Conservation (phyloP, 1,284 basidiomycete genomes). For the Serendipita sp. region DNA sequence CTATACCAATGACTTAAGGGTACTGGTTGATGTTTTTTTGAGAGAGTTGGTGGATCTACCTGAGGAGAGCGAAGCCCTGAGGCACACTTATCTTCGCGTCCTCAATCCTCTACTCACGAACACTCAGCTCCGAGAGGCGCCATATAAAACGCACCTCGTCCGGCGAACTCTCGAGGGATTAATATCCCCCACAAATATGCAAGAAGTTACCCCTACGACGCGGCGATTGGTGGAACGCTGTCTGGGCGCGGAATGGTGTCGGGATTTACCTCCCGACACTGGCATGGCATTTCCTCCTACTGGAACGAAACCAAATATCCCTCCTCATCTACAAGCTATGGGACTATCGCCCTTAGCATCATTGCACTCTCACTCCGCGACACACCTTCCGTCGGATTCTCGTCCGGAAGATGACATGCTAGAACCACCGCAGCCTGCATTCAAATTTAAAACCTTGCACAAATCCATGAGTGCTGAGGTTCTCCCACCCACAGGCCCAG, state of each 20-base stretch:
- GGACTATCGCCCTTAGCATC: not conserved
- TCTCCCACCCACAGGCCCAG: not conserved
- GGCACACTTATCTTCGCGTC: slow-evolving; percentile 94
- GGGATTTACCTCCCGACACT: slow-evolving; percentile 23
- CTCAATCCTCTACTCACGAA: slow-evolving; percentile 89
- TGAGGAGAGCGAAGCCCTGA: slow-evolving; percentile 85
- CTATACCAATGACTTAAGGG: slow-evolving; percentile 93
- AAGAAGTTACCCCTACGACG: slow-evolving; percentile 76
- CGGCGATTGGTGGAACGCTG: slow-evolving; percentile 86
- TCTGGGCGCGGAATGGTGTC: slow-evolving; percentile 77
- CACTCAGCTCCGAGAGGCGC: slow-evolving; percentile 72
- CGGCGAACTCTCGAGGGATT: slow-evolving; percentile 71
- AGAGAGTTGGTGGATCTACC: slow-evolving; percentile 83
- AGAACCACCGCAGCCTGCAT: not conserved
- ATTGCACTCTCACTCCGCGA: not conserved
- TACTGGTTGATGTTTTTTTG: slow-evolving; percentile 92
- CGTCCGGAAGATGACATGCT: not conserved
- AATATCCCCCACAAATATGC: slow-evolving; percentile 57
- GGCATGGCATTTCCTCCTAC: not conserved
- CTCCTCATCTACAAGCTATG: not conserved
- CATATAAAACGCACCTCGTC: slow-evolving; percentile 89
- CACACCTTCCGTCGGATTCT: not conserved
- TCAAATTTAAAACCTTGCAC: not conserved
- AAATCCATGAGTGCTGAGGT: not conserved
- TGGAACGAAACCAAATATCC: not conserved